phyloP scores from a whole-genome alignment of 208 protist species.

The Leishmania aethiopica region DNA sequence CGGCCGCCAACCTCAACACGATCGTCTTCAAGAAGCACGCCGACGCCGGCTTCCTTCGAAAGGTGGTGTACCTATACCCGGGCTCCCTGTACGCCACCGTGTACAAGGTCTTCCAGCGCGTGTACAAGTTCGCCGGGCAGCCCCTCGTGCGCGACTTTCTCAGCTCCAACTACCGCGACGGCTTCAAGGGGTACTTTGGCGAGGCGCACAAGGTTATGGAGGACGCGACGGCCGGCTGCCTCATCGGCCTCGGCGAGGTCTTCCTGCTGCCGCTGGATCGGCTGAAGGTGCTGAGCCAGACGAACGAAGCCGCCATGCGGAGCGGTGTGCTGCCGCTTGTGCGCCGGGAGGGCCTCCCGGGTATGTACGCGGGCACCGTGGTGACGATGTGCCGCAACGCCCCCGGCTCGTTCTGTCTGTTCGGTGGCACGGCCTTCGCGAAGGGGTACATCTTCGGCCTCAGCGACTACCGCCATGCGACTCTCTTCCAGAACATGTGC shows the following conservation, averaged over 20 bases:
- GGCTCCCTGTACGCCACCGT: conserved; percentile 86
- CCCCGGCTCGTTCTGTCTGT: conserved; percentile 91
- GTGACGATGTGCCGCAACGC: conserved; percentile 91
- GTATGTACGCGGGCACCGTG: conserved; percentile 85
- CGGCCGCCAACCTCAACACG: conserved; percentile 64
- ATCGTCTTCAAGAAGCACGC: conserved; percentile 85
- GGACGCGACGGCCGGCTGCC: conserved; percentile 79
- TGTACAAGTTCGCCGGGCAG: conserved; percentile 94
- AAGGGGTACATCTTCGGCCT: conserved; percentile 87
- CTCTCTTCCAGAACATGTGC: conserved; percentile 86
- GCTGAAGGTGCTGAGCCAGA: conserved; percentile 92
- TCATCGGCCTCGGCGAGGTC: conserved; percentile 90
- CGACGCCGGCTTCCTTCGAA: conserved; percentile 44
- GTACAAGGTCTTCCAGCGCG: conserved; percentile 93
- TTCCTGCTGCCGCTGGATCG: conserved; percentile 90
- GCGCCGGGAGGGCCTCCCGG: conserved; percentile 74
- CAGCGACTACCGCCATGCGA: conserved; percentile 76
- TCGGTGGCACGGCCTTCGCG: conserved; percentile 88
- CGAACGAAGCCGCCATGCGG: conserved; percentile 79
- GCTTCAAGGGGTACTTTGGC: conserved; percentile 63
- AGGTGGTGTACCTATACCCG: conserved; percentile 88
- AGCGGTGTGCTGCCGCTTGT: conserved; percentile 68
- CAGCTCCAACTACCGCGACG: conserved; percentile 36
- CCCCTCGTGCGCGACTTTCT: conserved; percentile 84
- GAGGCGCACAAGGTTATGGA: conserved; percentile 61